A percentile compares a stretch with the other conserved stretches of the same genome.
phyloP scores from a whole-genome alignment of 1,284 basidiomycete species.

The Leccinum subrobustum region DNA sequence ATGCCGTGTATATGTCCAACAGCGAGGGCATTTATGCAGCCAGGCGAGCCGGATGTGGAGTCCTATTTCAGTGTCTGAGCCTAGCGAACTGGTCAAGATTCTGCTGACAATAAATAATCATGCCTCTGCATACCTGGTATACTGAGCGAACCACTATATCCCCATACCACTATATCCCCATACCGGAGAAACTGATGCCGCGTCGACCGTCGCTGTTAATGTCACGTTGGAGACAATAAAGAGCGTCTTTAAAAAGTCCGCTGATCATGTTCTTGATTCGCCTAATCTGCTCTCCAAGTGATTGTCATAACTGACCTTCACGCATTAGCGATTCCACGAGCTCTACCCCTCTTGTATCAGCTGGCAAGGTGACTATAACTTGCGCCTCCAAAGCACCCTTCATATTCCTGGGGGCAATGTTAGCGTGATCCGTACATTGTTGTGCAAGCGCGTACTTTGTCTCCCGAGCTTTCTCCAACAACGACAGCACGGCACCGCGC shows the following conservation, averaged over 20 bases:
- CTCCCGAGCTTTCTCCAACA: slow-evolving; percentile 71
- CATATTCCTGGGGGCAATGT: slow-evolving; percentile 47
- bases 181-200: slow-evolving; percentile 34
- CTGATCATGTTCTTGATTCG: slow-evolving; percentile 37
- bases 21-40: slow-evolving; percentile 32
- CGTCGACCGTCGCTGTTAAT: slow-evolving; percentile 43
- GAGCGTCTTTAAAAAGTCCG: slow-evolving; percentile 61
- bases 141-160: slow-evolving; percentile 41
- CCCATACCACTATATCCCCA: slow-evolving; percentile 34
- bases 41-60: slow-evolving; percentile 26
- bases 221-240: slow-evolving; percentile 76
- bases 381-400: slow-evolving; percentile 73
- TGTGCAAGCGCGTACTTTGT: slow-evolving; percentile 49
- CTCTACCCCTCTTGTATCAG: slow-evolving; percentile 23
- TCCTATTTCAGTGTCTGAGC: slow-evolving; percentile 16
- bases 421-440: background rate
- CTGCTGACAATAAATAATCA: background rate
- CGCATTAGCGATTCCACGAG: slow-evolving; percentile 42
- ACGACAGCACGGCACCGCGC: slow-evolving; percentile 53
- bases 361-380: slow-evolving; percentile 52
- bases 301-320: slow-evolving; percentile 42
- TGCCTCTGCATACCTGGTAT: slow-evolving; percentile 42
- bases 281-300: background rate
- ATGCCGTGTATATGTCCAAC: slow-evolving; percentile 32
- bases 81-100: slow-evolving; percentile 8